Base-by-base conservation (phyloP, 352 stramenopile species). In the Globisporangium acanthophoron region DNA sequence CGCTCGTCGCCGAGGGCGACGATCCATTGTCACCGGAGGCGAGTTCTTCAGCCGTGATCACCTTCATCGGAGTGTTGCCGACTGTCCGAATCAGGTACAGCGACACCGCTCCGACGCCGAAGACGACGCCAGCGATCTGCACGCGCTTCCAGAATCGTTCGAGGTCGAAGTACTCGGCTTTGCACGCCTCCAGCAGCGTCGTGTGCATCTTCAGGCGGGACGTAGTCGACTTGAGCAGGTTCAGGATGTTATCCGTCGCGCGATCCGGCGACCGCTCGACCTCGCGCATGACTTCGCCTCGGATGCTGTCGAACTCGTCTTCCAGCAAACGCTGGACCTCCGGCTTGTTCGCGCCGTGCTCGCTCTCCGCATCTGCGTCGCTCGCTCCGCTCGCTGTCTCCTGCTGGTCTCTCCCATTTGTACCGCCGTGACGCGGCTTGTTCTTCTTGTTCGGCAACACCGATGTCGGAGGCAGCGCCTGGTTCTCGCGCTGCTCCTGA, bases 141-240 rank as follows among this genome's bases (percentile, higher is more conserved):
- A 85, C 71, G 21, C 79, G 79, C 45, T 86, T 84, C 80, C 82
- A 92, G 45, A 92, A 87, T 3, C 67, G 83, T 31, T 78, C 70
- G 11, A 88, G 48, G 58, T 90, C 79, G 20, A 83, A 41, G 49
- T 92, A 92, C 62, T 95, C 85, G 50, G 89, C 72, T 56, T 82
- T 83, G 55, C 81, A 92, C 3, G 78, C 80, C 46, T 92, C 74
- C 5, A 95, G 64, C 12, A 94, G 64, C 52, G 71, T 92, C 52
- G 85, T 71, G 61, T 94, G 85, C 85, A 94, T 92, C 64, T 95
- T 92, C 31, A 95, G 69, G 0, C 80, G 76, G 24, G 81, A 78
- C 9, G 73, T 76, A n/a, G 85, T 90, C n/a, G 69, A 67, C 64
- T 90, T 92, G 54, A 95, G 73, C 44, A 91, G 54, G 55, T 87